Base-by-base conservation (phyloP, 305 asterid species). In the Fraxinus dipetala region DNA sequence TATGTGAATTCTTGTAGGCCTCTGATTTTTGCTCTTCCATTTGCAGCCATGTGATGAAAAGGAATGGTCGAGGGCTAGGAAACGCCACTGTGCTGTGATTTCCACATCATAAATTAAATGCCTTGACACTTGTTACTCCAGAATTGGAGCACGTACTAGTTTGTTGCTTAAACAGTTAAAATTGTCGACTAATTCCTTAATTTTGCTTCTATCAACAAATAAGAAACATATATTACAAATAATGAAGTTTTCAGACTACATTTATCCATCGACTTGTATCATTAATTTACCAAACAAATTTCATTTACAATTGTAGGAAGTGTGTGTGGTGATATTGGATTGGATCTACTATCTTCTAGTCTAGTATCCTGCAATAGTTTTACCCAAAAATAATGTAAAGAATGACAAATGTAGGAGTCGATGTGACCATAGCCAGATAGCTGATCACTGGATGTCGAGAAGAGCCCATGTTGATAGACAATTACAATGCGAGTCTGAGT, bases 11-110 rank as follows among this genome's bases (percentile, higher is more conserved):
- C 22, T 69, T 69, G 10, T 59, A 63, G 16, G 3, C 74, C 2
- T 67, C 36, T 30, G 36, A 77, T 28, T 32, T 65, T 32, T 26
- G 26, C 43, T 77, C n/a, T 31, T 36, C 54, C 78, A 72, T 72
- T n/a, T 89, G 92, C 93, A 93, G 98, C 86, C 86, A 65, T 79
- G 84, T 48, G 92, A 88, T 6, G 87, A 87, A 22, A 88, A 91
- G 88, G 85, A 84, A 67, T 59, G 83, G 83, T 81, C 61, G 72
- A 85, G 90, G 85, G 82, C 89, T 35, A 81, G 81, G 24, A 92
- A 91, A 75, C 90, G 90, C 59, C 92, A 54, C 2, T 90, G 98
- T 80, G 51, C 86, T 61, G 92, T 93, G 86, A 85, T 89, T 72
- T 69, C 43, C 0, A 69, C 38, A 28, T 6, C 40, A 3, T 67